Evolutionary conservation across 345 rosid genomes (phyloP), one percentile per base, ranked within the genome.

Genomic region (Corymbia maculata): DNA sequence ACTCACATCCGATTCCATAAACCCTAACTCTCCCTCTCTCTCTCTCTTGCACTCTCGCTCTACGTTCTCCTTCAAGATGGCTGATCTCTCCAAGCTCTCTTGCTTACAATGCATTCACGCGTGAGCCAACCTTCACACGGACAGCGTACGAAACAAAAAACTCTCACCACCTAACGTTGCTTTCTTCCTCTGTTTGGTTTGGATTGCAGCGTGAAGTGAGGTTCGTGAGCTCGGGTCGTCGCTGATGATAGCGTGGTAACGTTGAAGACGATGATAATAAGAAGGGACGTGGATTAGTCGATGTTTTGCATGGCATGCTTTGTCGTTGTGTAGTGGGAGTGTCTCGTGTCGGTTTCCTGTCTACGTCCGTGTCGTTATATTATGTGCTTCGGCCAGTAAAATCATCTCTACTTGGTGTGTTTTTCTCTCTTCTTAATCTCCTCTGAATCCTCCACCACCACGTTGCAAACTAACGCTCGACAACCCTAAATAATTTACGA

Each of bases 71-170:
- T 75, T 49, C 86, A 13, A 85, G 36, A 86, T 86, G 87, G 87
- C 59, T 19, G 79, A 59, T 68, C 90, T 89, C 24, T 59, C 75
- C 36, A 90, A 89, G 89, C 17, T 92, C 30, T 87, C 88, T 16
- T 86, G 61, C 55, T 42, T 19, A 21, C 84, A 6, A 21, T 10
- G 49, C 14, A 36, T 21, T 44, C 84, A 19, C n/a, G 36, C 17
- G 75, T n/a, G 9, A 64, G n/a, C 75, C n/a, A 16, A 64, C 42
- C 75, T 64, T 64, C 86, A 24, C 86, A 2, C 86, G 4, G 28
- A 80, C 52, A 24, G 86, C 30, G 32, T 49, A 0, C 86, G 19
- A 64, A 3, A 2, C 75, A 64, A 13, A 13, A 64, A 64, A 13
- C 9, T 64, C 10, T 13, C 32, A 32, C n/a, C 49, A 21, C 49